Evolutionary conservation across 176 grass and related monocot genomes (phyloP), one percentile per base, ranked within the genome.

Genomic region (Echinochloa phyllopogon): DNA sequence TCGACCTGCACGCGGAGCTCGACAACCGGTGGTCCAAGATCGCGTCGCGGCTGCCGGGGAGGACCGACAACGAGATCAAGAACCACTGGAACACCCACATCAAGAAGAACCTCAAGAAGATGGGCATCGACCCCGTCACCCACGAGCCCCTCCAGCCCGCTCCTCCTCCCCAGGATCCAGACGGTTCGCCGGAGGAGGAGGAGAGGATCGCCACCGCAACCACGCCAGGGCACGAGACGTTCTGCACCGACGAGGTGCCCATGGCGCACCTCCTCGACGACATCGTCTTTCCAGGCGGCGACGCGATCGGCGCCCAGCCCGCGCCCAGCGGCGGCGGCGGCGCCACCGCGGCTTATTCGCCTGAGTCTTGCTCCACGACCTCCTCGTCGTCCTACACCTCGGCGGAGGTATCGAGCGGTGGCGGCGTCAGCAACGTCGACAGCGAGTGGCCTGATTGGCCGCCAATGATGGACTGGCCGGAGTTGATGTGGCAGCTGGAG

Each of bases 11-110:
- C 89, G 90, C 70, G 73, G 77, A 92, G 84, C 90, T 97, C 20
- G 95, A 92, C 39, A 97, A 97, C 84, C 91, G 92, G 84, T 97
- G 95, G 95, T 97, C 95, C 5, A 97, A 93, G 82, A 97, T 97
- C 72, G 95, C 95, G 18, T 86, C 92, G 21, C 90, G 83, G 6
- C 86, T 97, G 39, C 95, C 95, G 3, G 92, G 95, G 4, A 86
- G 95, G 78, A 97, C 94, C 12, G 94, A 97, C 77, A 97, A 97
- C 79, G 94, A 97, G 76, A 97, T 97, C 75, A 97, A 97, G 78
- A 97, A 97, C 73, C 92, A 92, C 78, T 97, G 94, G 94, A 94
- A 97, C 86, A 94, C 92, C 15, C 92, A 94, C 82, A 92, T 94
- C 52, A 97, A 97, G 82, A 97, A 94, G 81, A 97, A 97, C 82